Conservation (phyloP, 1,284 basidiomycete species). For the Meira miltonrushii region DNA sequence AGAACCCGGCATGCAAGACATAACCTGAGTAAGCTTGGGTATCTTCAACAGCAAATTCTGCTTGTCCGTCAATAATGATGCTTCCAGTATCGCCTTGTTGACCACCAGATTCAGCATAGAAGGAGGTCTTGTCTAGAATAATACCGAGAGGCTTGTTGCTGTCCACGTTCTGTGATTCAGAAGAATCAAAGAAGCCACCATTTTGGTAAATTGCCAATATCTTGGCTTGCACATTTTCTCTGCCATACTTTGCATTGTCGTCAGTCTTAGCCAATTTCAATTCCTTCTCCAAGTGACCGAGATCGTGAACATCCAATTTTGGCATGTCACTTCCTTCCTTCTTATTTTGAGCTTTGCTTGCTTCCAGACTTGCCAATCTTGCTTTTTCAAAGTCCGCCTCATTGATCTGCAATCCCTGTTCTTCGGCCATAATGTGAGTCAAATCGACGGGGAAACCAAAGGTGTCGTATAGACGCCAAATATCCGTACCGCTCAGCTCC, state of each 20-base stretch:
- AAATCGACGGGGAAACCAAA: constrained; percentile 97
- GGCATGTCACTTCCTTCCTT: constrained; percentile 61
- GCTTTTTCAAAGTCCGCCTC: constrained; percentile 85
- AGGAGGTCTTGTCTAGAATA: constrained; percentile 87
- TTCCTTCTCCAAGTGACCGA: constrained; percentile 79
- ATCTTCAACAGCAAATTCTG: constrained; percentile 88
- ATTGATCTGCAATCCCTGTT: constrained; percentile 78
- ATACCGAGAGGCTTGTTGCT: constrained; percentile 67
- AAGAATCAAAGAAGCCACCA: constrained; percentile 70
- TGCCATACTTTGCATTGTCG: constrained; percentile 76
- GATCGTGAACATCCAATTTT: constrained; percentile 92
- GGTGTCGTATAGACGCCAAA: constrained; percentile 96
- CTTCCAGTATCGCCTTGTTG: constrained; percentile 95
- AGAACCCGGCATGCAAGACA: constrained; percentile 79
- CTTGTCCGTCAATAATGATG: constrained; percentile 82
- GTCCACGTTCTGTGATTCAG: constrained; percentile 58
- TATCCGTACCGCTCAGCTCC: constrained; percentile 79
- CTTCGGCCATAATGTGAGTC: constrained; percentile 95
- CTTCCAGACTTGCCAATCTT: constrained; percentile 80
- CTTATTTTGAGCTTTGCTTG: constrained; percentile 75
- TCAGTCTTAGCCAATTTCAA: constrained; percentile 82
- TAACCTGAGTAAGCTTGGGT: constrained; percentile 83
- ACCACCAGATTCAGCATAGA: constrained; percentile 95
- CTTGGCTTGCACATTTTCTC: constrained; percentile 69
- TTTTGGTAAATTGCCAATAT: constrained; percentile 83